Percentiles rank a stretch among this genome's conserved stretches.
These are phyloP conservation scores for Ambispora gerdemannii DNA, from an alignment of 192 early-diverging fungal genomes.

Conservation along the genomic window DNA sequence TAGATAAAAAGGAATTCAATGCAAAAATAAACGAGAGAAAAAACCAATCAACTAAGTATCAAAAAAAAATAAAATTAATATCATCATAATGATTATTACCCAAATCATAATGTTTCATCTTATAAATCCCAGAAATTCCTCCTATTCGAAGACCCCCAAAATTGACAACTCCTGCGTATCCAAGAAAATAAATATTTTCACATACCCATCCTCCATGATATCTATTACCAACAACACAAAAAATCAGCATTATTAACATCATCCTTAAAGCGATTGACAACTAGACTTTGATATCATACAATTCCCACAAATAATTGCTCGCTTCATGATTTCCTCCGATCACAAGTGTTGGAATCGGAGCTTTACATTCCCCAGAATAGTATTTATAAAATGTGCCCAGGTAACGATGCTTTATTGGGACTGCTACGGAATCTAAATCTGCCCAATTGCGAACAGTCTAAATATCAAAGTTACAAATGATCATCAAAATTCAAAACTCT, in stretches of 20 bases:
- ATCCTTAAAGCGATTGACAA: background rate
- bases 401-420: slow-evolving; percentile 80
- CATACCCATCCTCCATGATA: slow-evolving; percentile 95
- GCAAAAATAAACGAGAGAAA: background rate
- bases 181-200: slow-evolving; percentile 91
- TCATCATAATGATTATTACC: slow-evolving; percentile 31
- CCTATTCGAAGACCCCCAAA: slow-evolving; percentile 89
- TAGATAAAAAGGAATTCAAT: background rate
- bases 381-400: slow-evolving; percentile 92
- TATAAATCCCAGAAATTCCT: slow-evolving; percentile 92
- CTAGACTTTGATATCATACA: slow-evolving; percentile 51
- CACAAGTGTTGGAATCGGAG: slow-evolving; percentile 89
- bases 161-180: slow-evolving; percentile 79
- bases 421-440: slow-evolving; percentile 79
- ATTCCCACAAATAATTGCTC: slow-evolving; percentile 89
- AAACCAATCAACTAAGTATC: background rate
- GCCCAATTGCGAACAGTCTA: slow-evolving; percentile 77
- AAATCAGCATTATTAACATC: background rate
- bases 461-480: background rate
- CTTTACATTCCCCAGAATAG: slow-evolving; percentile 75
- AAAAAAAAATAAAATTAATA: background rate
- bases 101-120: slow-evolving; percentile 54
- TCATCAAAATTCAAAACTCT: background rate
- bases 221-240: slow-evolving; percentile 33
- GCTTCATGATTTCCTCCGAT: slow-evolving; percentile 99